Evolutionary conservation across 257 asterid species (phyloP), one percentile per base, ranked within the genome.

Genomic region (Solanum pimpinellifolium): DNA sequence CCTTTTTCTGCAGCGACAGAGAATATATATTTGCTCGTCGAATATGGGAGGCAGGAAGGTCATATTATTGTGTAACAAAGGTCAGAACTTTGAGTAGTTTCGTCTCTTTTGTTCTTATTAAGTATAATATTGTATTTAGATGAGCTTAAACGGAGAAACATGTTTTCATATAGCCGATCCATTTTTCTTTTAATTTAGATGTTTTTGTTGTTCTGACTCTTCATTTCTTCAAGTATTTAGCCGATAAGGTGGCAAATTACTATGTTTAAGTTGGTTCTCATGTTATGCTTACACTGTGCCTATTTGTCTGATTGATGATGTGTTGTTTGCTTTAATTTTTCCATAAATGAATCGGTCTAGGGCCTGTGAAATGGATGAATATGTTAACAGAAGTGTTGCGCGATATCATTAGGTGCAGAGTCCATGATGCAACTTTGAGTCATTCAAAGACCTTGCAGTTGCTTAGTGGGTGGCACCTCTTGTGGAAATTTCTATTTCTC

Each of bases 1-100:
- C 99, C 0, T 95, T 97, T 88, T 94, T 97, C 95, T 97, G 99
- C 91, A 97, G 98, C 77, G 94, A 97, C 88, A 91, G 99, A 84
- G 99, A 97, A 88, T 97, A 97, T 89, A 92, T 93, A 86, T 94
- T 94, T 84, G 98, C 95, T 16, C 98, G 98, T 69, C 94, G 99
- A 89, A 95, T 94, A 86, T 97, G 99, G 99, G 98, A 94, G 81
- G 94, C 98, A 2, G 98, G 93, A 86, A 91, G 94, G 88, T 92
- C 98, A 13, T 97, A 97, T 92, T 95, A 94, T 87, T 93, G 98
- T 59, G 95, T 97, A 83, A 94, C 98, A 35, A 94, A 93, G 98
- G 98, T 94, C 33, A 83, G 37, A 42, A 85, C 46, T 27, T 37
- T 0, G n/a, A 44, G 14, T 39, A 39, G 27, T 35, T 37, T 11